phyloP scores from a whole-genome alignment of 306 rosid genomes.

The Quercus engelmannii region DNA sequence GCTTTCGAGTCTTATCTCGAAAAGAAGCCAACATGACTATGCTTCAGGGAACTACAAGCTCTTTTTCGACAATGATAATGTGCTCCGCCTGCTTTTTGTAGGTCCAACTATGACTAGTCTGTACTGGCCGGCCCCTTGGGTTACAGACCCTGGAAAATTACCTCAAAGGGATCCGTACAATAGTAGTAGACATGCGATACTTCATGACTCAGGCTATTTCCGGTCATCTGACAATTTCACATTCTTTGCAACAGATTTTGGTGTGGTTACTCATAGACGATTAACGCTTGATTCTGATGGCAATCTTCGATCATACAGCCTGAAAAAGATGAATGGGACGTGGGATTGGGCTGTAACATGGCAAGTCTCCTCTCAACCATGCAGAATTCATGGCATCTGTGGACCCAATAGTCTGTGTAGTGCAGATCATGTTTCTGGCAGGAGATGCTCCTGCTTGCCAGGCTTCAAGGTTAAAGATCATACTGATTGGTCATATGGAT shows the following conservation, averaged over 20 bases:
- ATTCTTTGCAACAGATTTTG: conserved; percentile 8
- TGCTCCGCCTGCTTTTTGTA: conserved; percentile 25
- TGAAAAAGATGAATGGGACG: neutral
- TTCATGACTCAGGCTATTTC: conserved; percentile 25
- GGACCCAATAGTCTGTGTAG: conserved; percentile 44
- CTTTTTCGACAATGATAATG: conserved; percentile 43
- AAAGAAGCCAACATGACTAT: conserved; percentile 18
- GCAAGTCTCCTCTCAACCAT: conserved; percentile 34
- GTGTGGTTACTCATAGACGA: neutral
- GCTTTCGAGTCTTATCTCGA: conserved; percentile 15
- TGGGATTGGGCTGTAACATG: conserved; percentile 41
- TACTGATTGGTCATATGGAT: conserved; percentile 22
- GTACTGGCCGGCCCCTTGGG: conserved; percentile 36
- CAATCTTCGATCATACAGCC: conserved; percentile 36
- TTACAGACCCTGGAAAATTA: neutral
- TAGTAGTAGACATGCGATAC: conserved; percentile 11
- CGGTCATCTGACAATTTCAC: conserved; percentile 27
- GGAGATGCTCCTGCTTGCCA: conserved; percentile 19
- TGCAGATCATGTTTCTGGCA: conserved; percentile 10
- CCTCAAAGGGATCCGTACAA: conserved; percentile 26
- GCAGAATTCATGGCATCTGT: conserved; percentile 52
- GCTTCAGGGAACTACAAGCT: conserved; percentile 40
- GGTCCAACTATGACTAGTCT: conserved; percentile 22
- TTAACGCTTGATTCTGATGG: conserved; percentile 37
- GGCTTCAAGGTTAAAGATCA: conserved; percentile 9